These are phyloP conservation scores for Xylaria scruposa DNA, from an alignment of 495 filamentous ascomycete species.

Conservation along the genomic window DNA sequence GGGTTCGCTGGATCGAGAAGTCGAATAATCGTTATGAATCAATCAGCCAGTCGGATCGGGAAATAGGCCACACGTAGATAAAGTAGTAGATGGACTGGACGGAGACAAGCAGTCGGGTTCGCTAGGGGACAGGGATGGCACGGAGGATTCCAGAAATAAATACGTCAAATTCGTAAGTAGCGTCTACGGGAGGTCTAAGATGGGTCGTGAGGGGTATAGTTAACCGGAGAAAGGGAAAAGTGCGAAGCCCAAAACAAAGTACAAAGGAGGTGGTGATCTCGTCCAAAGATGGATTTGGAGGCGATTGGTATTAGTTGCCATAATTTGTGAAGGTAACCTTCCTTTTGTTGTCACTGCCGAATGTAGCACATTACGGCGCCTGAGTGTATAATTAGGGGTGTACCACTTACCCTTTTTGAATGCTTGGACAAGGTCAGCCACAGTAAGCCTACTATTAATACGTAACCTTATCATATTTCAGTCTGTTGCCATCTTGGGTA, in stretches of 20 bases:
- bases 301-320: background rate
- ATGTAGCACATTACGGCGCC: background rate
- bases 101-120: constrained; percentile 8
- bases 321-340: constrained; percentile 1
- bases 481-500: background rate
- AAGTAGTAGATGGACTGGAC: background rate
- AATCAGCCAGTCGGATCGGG: background rate
- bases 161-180: background rate
- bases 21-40: background rate
- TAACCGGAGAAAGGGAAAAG: background rate
- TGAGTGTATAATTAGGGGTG: background rate
- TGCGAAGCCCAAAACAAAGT: background rate
- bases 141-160: background rate
- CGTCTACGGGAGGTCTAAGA: background rate
- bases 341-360: background rate
- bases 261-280: constrained; percentile 3
- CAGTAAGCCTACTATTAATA: constrained; percentile 1
- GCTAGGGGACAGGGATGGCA: constrained; percentile 8
- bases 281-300: constrained; percentile 3
- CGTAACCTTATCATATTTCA: too few species aligned
- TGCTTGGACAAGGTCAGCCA: background rate
- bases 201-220: background rate
- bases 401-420: constrained; percentile 6
- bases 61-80: background rate
- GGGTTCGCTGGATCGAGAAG: constrained; percentile 5